phyloP scores from a whole-genome alignment of 352 stramenopile species.

The Globisporangium paddicum region DNA sequence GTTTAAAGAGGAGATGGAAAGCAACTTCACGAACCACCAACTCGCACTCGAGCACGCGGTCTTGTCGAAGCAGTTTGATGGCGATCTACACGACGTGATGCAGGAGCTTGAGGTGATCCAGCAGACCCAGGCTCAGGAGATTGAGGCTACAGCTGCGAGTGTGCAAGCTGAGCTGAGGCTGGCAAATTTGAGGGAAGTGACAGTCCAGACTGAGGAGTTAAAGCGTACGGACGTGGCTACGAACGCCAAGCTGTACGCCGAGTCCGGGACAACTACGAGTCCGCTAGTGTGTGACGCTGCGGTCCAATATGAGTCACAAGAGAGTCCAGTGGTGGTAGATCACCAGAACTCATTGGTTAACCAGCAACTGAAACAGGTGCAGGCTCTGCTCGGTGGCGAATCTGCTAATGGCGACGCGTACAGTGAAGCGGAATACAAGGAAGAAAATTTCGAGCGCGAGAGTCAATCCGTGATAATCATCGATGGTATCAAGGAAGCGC shows the following conservation, averaged over 20 bases:
- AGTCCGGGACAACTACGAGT: slow-evolving; percentile 26
- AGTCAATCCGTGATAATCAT: slow-evolving; percentile 15
- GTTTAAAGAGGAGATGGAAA: slow-evolving; percentile 69
- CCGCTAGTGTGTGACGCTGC: slow-evolving; percentile 17
- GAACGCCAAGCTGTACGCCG: slow-evolving; percentile 29
- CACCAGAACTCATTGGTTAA: neutral
- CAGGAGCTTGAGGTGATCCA: slow-evolving; percentile 33
- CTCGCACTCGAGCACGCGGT: slow-evolving; percentile 40
- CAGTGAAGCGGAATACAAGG: slow-evolving; percentile 25
- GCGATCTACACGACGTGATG: slow-evolving; percentile 34
- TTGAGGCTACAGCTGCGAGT: neutral
- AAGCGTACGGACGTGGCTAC: slow-evolving; percentile 30
- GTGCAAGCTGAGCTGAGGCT: slow-evolving; percentile 22
- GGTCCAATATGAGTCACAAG: slow-evolving; percentile 28
- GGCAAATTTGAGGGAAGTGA: slow-evolving; percentile 35
- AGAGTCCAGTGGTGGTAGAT: neutral
- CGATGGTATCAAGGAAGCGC: neutral
- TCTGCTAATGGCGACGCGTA: slow-evolving; percentile 14
- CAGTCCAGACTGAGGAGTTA: slow-evolving; percentile 42
- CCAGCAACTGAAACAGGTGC: neutral
- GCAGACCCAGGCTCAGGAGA: slow-evolving; percentile 26
- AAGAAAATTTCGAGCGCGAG: slow-evolving; percentile 39
- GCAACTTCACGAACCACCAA: slow-evolving; percentile 35
- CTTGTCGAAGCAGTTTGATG: slow-evolving; percentile 48
- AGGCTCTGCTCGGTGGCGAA: neutral